Conservation (phyloP, 2,329 filamentous ascomycete genomes). For the Xylariaceae sp. region DNA sequence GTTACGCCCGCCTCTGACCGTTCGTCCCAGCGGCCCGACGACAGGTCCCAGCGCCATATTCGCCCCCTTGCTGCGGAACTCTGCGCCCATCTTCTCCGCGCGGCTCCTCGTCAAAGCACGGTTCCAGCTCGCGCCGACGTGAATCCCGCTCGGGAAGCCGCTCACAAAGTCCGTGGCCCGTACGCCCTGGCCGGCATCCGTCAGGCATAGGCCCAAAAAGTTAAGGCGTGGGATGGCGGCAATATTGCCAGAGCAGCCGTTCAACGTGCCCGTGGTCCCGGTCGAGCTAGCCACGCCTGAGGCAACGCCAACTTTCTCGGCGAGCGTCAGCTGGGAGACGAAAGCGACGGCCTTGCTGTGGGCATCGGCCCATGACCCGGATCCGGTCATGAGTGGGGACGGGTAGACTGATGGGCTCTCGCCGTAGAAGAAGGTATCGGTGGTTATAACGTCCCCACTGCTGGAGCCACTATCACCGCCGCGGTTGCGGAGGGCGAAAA, state of each 20-base stretch:
- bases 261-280: conserved; percentile 24
- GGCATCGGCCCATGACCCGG: conserved; percentile 63
- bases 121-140: conserved; percentile 60
- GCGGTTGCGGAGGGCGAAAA: conserved; percentile 25
- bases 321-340: conserved; percentile 67
- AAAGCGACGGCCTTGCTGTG: conserved; percentile 64
- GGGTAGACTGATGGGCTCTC: conserved; percentile 47
- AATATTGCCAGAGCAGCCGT: conserved; percentile 44
- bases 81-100: conserved; percentile 29
- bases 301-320: conserved; percentile 73
- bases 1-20: conserved; percentile 30
- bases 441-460: conserved; percentile 27
- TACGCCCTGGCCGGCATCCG: conserved; percentile 30
- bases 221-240: conserved; percentile 35
- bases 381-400: conserved; percentile 51
- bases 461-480: conserved; percentile 6
- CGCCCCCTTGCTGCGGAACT: conserved; percentile 31
- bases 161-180: conserved; percentile 40
- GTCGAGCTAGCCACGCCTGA: conserved; percentile 56
- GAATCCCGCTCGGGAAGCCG: conserved; percentile 53
- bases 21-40: conserved; percentile 29
- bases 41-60: conserved; percentile 31
- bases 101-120: conserved; percentile 42
- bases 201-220: conserved; percentile 39
- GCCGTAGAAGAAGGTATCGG: conserved; percentile 45